Percentiles rank a stretch among this genome's conserved stretches.
phyloP scores from a whole-genome alignment of 1,139 yeast species.

The Blastobotrys aristatus region DNA sequence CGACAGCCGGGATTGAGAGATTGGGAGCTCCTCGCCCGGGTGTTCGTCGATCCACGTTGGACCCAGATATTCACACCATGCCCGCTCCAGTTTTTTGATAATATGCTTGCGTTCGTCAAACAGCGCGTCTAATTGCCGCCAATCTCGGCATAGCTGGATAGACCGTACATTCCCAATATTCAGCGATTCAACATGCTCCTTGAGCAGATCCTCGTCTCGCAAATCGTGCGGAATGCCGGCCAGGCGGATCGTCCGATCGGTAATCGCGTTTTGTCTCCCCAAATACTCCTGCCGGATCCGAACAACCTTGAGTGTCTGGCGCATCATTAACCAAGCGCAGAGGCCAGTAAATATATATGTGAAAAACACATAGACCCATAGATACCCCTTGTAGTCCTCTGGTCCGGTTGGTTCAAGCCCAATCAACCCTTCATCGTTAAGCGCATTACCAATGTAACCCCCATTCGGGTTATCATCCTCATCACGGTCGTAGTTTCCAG shows the following conservation, averaged over 20 bases:
- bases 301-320: slow-evolving; percentile 68
- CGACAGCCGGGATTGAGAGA: neutral
- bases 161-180: slow-evolving; percentile 77
- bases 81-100: slow-evolving; percentile 55
- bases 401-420: slow-evolving; percentile 25
- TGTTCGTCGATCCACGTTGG: slow-evolving; percentile 27
- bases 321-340: slow-evolving; percentile 55
- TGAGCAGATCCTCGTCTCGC: slow-evolving; percentile 62
- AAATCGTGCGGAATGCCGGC: slow-evolving; percentile 88
- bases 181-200: slow-evolving; percentile 66
- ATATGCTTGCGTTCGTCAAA: slow-evolving; percentile 55
- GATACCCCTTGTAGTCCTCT: slow-evolving; percentile 38
- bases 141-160: slow-evolving; percentile 75
- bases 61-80: slow-evolving; percentile 72
- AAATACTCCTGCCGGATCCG: slow-evolving; percentile 73
- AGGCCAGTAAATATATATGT: slow-evolving; percentile 77
- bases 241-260: slow-evolving; percentile 84
- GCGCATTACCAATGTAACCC: slow-evolving; percentile 13
- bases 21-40: slow-evolving; percentile 7
- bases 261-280: slow-evolving; percentile 83
- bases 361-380: slow-evolving; percentile 81
- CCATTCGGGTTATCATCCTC: slow-evolving; percentile 37
- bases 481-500: slow-evolving; percentile 64
- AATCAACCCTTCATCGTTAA: slow-evolving; percentile 3
- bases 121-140: slow-evolving; percentile 66